Evolutionary conservation across 83 land plant species (phyloP).

Genomic region (Isoetes engelmannii): DNA sequence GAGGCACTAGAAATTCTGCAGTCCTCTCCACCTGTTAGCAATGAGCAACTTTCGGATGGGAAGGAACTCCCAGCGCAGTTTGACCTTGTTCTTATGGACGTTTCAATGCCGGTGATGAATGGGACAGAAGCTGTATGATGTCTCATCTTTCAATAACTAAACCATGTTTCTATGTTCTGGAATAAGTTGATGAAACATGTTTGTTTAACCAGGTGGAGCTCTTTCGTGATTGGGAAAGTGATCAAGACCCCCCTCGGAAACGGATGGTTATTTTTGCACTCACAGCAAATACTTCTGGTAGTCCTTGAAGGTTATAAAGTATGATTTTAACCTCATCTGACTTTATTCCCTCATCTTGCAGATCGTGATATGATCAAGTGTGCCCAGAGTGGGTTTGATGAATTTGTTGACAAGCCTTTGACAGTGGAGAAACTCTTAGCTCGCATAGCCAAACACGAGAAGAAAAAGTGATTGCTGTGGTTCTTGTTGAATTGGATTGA

Average conservation of each 20-base stretch:
- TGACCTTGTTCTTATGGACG: constrained; percentile 34
- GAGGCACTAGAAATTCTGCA: constrained; percentile 27
- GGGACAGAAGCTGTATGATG: constrained; percentile 25
- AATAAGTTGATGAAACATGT: not conserved
- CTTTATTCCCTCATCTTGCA: not conserved
- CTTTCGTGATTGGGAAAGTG: constrained; percentile 32
- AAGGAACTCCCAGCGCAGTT: constrained; percentile 27
- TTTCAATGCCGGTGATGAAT: constrained; percentile 33
- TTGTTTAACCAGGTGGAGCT: constrained; percentile 19
- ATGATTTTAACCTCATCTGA: not conserved
- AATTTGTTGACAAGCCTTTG: constrained; percentile 32
- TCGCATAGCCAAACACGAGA: constrained; percentile 3
- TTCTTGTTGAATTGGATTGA: too few relatives aligned
- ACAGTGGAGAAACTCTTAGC: constrained; percentile 27
- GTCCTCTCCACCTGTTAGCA: constrained; percentile 4
- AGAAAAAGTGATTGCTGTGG: too few relatives aligned
- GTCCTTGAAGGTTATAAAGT: not conserved
- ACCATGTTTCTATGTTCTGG: not conserved
- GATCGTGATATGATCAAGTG: constrained; percentile 36
- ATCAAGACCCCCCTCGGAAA: constrained; percentile 27
- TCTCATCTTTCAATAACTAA: not conserved
- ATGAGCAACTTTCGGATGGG: not conserved
- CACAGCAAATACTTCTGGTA: constrained; percentile 32
- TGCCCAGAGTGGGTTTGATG: constrained; percentile 35
- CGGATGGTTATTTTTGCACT: constrained; percentile 28